Evolutionary conservation across 345 rosid genomes (phyloP).

Genomic region (Salix brachista): DNA sequence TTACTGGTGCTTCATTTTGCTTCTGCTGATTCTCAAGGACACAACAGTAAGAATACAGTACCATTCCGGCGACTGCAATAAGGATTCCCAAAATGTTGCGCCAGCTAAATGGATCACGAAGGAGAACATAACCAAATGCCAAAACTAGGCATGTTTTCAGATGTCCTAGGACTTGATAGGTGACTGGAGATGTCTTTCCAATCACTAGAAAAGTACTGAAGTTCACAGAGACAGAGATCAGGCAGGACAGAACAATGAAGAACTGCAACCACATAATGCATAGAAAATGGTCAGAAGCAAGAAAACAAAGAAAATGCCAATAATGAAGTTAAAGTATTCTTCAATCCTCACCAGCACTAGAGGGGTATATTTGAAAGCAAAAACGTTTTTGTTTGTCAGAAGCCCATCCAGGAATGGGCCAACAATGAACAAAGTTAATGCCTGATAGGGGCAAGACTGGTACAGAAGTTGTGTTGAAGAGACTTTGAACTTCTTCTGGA

Average conservation of each 20-base stretch:
- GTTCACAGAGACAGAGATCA: constrained; percentile 98
- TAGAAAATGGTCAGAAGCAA: constrained; percentile 4
- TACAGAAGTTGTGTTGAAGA: constrained; percentile 98
- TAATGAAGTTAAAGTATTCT: not conserved
- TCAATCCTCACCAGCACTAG: constrained; percentile 81
- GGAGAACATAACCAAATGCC: constrained; percentile 92
- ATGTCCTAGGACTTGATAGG: constrained; percentile 99
- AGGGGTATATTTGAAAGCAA: constrained; percentile 95
- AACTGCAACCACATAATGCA: constrained; percentile 61
- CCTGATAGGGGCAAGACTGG: constrained; percentile 99
- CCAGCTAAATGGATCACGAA: constrained; percentile 94
- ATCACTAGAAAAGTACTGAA: constrained; percentile 98
- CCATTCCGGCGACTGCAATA: constrained; percentile 93
- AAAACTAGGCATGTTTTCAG: constrained; percentile 95
- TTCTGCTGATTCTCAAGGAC: constrained; percentile 77
- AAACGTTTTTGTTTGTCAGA: constrained; percentile 83
- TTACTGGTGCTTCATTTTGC: constrained; percentile 56
- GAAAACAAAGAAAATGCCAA: not conserved
- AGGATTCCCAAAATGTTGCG: constrained; percentile 90
- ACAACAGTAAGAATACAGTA: constrained; percentile 84
- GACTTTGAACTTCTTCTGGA: constrained; percentile 98
- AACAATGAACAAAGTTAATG: constrained; percentile 72
- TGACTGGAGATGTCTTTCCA: constrained; percentile 99
- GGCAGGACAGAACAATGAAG: constrained; percentile 96
- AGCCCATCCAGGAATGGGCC: constrained; percentile 99